Percentiles rank a stretch among this genome's conserved stretches.
Conservation (phyloP, 2,329 filamentous ascomycete genomes). For the Stachybotrys elegans region DNA sequence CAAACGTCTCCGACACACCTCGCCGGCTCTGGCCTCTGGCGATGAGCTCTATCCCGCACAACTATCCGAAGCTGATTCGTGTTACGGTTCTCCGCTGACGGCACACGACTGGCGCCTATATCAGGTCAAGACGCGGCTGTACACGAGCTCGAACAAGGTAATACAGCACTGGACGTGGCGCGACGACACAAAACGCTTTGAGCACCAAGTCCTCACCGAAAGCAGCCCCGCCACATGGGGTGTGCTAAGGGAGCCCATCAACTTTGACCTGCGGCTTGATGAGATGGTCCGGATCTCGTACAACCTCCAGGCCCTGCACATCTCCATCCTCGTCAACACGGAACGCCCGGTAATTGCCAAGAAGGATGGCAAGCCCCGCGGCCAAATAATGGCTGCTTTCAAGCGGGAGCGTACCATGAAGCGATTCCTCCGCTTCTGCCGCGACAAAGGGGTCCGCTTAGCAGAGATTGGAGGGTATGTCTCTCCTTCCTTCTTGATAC, state of each 20-base stretch:
- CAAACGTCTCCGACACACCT: conserved; percentile 20
- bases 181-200: conserved; percentile 34
- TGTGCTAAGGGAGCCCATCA: conserved; percentile 42
- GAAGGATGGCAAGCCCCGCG: conserved; percentile 29
- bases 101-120: conserved; percentile 46
- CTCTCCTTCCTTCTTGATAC: no score
- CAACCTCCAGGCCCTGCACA: conserved; percentile 33
- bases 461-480: no score
- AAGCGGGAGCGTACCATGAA: conserved; percentile 47
- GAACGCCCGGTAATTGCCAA: conserved; percentile 17
- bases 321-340: conserved; percentile 34
- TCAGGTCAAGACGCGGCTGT: conserved; percentile 44
- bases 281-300: conserved; percentile 43
- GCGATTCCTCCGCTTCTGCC: conserved; percentile 44
- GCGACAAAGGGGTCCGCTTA: conserved; percentile 36
- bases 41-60: conserved; percentile 39
- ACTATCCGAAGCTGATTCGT: conserved; percentile 49
- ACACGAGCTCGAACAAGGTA: conserved; percentile 40
- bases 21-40: no score
- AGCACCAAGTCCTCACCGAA: conserved; percentile 49
- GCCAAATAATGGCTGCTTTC: conserved; percentile 46
- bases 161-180: conserved; percentile 55
- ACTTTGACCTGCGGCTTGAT: conserved; percentile 43
- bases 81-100: conserved; percentile 37
- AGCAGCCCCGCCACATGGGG: conserved; percentile 41